These are phyloP conservation scores for Cyberlindnera amylophila DNA, from an alignment of 805 yeast species.

Conservation along the genomic window DNA sequence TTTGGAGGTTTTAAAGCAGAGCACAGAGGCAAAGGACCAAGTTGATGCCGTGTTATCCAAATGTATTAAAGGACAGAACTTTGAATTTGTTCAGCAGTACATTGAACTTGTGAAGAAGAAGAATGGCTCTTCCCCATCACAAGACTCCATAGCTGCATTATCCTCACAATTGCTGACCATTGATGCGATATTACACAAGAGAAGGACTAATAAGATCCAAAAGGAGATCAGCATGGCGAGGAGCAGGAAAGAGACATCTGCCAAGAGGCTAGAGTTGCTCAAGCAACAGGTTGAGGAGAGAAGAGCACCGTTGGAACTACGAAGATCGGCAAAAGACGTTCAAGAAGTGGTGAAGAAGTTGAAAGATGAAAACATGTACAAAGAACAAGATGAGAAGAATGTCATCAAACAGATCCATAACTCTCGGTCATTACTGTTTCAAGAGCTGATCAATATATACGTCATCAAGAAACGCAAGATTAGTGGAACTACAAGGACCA, in stretches of 20 bases:
- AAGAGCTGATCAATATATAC: conserved; percentile 24
- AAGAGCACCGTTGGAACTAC: conserved; percentile 1
- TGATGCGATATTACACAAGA: conserved; percentile 20
- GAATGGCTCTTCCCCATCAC: conserved; percentile 4
- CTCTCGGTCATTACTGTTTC: conserved; percentile 22
- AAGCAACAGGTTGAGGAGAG: background rate
- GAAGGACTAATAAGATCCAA: conserved; percentile 13
- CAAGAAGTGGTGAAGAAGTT: conserved; percentile 1
- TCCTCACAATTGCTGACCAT: conserved; percentile 23
- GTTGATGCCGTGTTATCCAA: conserved; percentile 16
- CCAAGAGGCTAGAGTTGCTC: conserved; percentile 1
- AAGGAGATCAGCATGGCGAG: conserved; percentile 6
- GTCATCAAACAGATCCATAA: conserved; percentile 22
- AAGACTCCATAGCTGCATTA: conserved; percentile 21
- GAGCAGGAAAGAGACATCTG: background rate
- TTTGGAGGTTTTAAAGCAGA: conserved; percentile 9
- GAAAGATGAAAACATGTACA: conserved; percentile 8
- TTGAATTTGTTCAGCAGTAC: conserved; percentile 13
- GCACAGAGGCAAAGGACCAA: conserved; percentile 2
- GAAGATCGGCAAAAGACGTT: background rate
- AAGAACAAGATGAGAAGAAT: conserved; percentile 13
- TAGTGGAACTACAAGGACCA: conserved; percentile 9
- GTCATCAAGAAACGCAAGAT: conserved; percentile 18
- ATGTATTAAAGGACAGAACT: conserved; percentile 17
- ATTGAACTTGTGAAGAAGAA: conserved; percentile 3